Evolutionary conservation across 345 rosid species (phyloP), one percentile per base, ranked within the genome.

Genomic region (Populus simonii): DNA sequence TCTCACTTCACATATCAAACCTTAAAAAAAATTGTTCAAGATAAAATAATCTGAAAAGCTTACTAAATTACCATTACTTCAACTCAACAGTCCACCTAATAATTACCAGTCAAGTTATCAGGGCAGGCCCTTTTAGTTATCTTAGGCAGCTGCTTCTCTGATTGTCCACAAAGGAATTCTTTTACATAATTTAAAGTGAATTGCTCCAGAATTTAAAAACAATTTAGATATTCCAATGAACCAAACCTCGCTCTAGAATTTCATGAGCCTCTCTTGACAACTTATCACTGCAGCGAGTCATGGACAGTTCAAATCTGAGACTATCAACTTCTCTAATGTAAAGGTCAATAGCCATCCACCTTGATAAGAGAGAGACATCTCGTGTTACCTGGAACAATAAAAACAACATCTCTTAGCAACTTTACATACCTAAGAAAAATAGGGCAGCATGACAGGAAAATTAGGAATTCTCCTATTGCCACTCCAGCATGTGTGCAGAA

Each of bases 261-360:
- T 90, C 92, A 72, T 90, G 92, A 22, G 99, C 98, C 79, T 89
- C 78, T 83, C 87, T 87, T 78, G 86, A 88, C 74, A 95, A 71
- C 49, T 77, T 85, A 45, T 90, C 93, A 73, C 88, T 90, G 86
- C 99, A 95, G 66, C 86, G 84, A 71, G 74, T 88, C 89, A 92
- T 92, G 69, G 99, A 93, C 38, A 95, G 86, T 84, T 95, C 99
- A 80, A 95, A 95, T 85, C 97, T 91, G 72, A 95, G 92, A 82
- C 92, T 90, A 84, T 93, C 99, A 78, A 91, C 87, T 84, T 93
- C 99, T 77, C 97, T 84, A 72, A 91, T 89, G 84, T 93, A 93
- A 63, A 95, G 86, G 88, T 95, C 99, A 63, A 92, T 86, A 72
- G 98, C 91, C 99, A 95, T 93, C 99, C 99, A 95, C 79, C 99